Base-by-base conservation (phyloP, 2,329 filamentous ascomycete genomes). In the Fonsecaea erecta region DNA sequence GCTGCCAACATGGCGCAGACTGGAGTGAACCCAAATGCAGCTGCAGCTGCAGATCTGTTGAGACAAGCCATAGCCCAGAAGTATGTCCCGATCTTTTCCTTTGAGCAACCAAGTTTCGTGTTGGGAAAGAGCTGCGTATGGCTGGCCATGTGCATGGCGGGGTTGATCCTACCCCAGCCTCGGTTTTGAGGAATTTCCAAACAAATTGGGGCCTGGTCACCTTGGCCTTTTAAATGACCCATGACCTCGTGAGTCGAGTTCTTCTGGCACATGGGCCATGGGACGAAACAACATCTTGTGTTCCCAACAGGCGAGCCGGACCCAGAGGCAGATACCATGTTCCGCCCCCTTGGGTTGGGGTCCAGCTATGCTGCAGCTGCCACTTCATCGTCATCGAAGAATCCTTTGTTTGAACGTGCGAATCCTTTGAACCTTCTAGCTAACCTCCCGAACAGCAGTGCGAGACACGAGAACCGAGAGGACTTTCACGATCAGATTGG, bases 41-140 rank as follows among this genome's bases (percentile, higher is more conserved):
- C 85, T 60, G 80, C 80, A 65, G 84, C 85, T 62, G 82, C 83
- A 58, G 85, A 87, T 72, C 77, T 86, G 75, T 77, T 86, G 73
- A 81, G 85, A 73, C 86, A 87, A 76, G 81, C 84, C 65, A 82
- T 84, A 76, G 77, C 82, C 75, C 83, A 84, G 74, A 84, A 82
- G 85, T 87, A 81, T 82, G 84, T 81, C 63, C 57, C 62, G 67
- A 64, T 52, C 60, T 68, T 69, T 69, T 62, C 66, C 65, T 28
- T 64, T 52, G 56, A 37, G 26, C 55, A 62, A 52, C 60, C 28
- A 43, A 64, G 61, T 61, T 53, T 59, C 51, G 57, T 65, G 28
- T 64, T 53, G 43, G 37, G 51, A 46, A 63, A 37, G 53, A 53
- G 53, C 53, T 58, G 37, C 21, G 46, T 46, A 62, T 59, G 56